Conservation (phyloP, 2,329 filamentous ascomycete species). For the Rhexocercosporidium sp. region DNA sequence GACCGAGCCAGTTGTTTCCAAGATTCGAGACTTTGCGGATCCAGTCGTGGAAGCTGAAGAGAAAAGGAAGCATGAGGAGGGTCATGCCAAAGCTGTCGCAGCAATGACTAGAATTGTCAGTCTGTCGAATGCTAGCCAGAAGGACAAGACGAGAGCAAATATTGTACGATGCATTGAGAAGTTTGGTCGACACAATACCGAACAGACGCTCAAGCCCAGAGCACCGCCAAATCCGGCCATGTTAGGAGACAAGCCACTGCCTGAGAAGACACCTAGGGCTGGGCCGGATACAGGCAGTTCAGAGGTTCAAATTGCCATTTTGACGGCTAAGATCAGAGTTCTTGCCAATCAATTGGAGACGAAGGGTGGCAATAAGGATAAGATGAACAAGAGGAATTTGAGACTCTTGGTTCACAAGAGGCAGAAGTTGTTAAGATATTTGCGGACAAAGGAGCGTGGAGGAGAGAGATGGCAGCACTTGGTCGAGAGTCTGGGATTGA, state of each 20-base stretch:
- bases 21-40: conserved; percentile 47
- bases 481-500: conserved; percentile 82
- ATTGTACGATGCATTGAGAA: conserved; percentile 82
- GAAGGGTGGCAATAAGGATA: conserved; percentile 78
- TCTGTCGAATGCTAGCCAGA: conserved; percentile 76
- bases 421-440: conserved; percentile 86
- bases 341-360: conserved; percentile 74
- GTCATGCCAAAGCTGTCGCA: conserved; percentile 71
- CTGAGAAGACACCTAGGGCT: conserved; percentile 65
- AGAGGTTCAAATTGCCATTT: conserved; percentile 95
- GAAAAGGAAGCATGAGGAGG: conserved; percentile 52
- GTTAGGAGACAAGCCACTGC: conserved; percentile 25
- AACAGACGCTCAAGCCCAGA: conserved; percentile 63
- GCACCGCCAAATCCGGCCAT: conserved; percentile 31
- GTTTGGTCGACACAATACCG: conserved; percentile 92
- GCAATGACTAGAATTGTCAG: conserved; percentile 81
- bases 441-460: conserved; percentile 88
- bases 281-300: conserved; percentile 93
- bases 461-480: conserved; percentile 89
- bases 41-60: conserved; percentile 46
- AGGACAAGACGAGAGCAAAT: conserved; percentile 82
- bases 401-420: conserved; percentile 83
- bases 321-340: conserved; percentile 91
- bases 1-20: conserved; percentile 58
- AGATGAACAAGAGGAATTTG: conserved; percentile 92